Evolutionary conservation across 768 basidiomycete species (phyloP), one percentile per base, ranked within the genome.

Genomic region (Bullera alba): DNA sequence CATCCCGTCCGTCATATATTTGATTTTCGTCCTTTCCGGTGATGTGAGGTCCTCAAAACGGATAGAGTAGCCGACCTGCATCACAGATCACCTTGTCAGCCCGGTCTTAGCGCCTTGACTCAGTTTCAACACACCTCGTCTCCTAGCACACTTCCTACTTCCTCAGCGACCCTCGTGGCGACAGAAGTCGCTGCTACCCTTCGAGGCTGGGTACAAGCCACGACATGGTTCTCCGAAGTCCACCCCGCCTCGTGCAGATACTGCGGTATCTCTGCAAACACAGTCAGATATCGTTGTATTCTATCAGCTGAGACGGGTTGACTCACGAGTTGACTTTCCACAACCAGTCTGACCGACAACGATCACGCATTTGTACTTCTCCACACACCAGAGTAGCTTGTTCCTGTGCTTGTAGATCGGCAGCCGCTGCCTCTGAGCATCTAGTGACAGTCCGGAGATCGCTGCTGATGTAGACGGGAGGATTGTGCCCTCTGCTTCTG

Each of bases 1-100:
- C 83, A 97, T 92, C 38, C 95, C 95, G 70, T 99, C 95, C 27
- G 95, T 99, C 81, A 97, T 80, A 72, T 97, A 99, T 35, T 90
- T 79, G 70, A 99, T 87, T 23, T 87, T 80, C 1, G 95, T 97
- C 46, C 81, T 77, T 25, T 85, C 80, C 61, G 86, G 88, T 67
- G 80, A 80, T 63, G 84, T 87, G 46, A 93, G 82, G 60, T 95
- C 89, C 70, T 99, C 95, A 54, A 97, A 97, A 7, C 95, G 84
- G 56, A 99, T 96, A 5, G 87, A 87, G 69, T 99, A 99, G 5
- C 95, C 95, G 59, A 99, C 92, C 90, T 95, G n/a, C 2, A 10
- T n/a, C 16, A 29, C 2, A 2, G 5, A 15, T 21, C n/a, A 29
- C 17, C 16, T 4, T 2, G 4, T 5, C 36, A 4, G 38, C 6